Conservation (phyloP, 352 stramenopile species). For the Phytopythium montanum region DNA sequence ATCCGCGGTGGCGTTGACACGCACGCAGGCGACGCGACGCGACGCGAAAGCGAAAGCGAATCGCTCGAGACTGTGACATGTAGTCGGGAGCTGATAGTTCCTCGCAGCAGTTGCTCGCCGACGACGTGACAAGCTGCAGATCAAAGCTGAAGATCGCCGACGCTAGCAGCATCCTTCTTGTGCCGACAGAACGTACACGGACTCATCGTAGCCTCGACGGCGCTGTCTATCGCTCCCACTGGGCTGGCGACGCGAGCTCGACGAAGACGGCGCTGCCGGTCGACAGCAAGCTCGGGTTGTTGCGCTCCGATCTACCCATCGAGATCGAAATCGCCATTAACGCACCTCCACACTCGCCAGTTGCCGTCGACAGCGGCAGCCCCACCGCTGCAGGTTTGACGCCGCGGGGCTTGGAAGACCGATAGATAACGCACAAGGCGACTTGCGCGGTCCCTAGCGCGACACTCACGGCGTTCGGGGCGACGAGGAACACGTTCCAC, state of each 20-base stretch:
- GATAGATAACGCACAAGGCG: slow-evolving; percentile 24
- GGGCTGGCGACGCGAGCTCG: not conserved
- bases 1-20: not conserved
- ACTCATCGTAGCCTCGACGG: not conserved
- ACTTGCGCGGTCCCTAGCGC: slow-evolving; percentile 19
- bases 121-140: not conserved
- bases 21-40: not conserved
- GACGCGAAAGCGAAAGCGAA: not conserved
- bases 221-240: not conserved
- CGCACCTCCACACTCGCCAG: not conserved
- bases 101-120: not conserved
- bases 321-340: not conserved
- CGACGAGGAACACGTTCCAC: slow-evolving; percentile 31
- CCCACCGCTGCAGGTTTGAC: not conserved
- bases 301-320: not conserved
- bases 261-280: not conserved
- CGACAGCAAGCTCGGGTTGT: slow-evolving; percentile 2
- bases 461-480: slow-evolving; percentile 21
- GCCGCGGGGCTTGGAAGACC: slow-evolving; percentile 5
- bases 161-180: not conserved
- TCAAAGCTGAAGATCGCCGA: not conserved
- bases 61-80: not conserved
- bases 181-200: not conserved
- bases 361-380: not conserved
- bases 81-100: not conserved